Percentiles rank a stretch among this genome's conserved stretches.
Conservation (phyloP, 495 filamentous ascomycete species). For the Trichoderma virens region DNA sequence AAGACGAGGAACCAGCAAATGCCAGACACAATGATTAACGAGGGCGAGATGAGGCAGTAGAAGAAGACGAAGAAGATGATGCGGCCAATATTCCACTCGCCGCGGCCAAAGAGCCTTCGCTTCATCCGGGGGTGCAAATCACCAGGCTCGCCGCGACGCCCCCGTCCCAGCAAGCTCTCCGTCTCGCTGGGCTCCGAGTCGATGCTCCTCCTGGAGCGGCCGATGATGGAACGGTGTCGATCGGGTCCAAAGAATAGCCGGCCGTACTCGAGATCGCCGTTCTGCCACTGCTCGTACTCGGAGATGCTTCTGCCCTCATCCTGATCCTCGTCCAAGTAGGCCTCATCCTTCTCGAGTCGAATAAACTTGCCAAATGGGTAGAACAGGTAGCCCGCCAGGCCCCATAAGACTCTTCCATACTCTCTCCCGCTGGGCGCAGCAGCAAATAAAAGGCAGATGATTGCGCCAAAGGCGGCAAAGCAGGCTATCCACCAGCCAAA, state of each 20-base stretch:
- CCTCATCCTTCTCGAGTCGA: slow-evolving; percentile 83
- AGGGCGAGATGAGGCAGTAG: slow-evolving; percentile 87
- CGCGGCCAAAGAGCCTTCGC: slow-evolving; percentile 85
- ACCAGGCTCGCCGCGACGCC: slow-evolving; percentile 24
- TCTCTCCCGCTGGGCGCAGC: slow-evolving; percentile 72
- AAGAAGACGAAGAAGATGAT: slow-evolving; percentile 97
- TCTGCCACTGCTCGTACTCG: slow-evolving; percentile 99
- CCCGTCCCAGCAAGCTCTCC: slow-evolving; percentile 78
- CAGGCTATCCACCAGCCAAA: slow-evolving; percentile 98
- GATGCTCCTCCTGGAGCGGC: slow-evolving; percentile 79
- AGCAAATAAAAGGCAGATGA: slow-evolving; percentile 71
- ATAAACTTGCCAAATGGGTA: slow-evolving; percentile 98
- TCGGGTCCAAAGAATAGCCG: slow-evolving; percentile 89
- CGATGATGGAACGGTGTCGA: slow-evolving; percentile 71
- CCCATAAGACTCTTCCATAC: slow-evolving; percentile 80
- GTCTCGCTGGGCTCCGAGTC: slow-evolving; percentile 78
- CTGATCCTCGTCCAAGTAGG: slow-evolving; percentile 91
- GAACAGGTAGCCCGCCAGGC: slow-evolving; percentile 77
- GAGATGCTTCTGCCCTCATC: slow-evolving; percentile 99
- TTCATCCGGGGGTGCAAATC: slow-evolving; percentile 57
- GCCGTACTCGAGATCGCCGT: slow-evolving; percentile 90
- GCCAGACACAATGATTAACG: slow-evolving; percentile 73
- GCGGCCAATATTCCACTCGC: slow-evolving; percentile 88
- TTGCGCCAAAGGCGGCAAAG: slow-evolving; percentile 61
- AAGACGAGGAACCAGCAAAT: slow-evolving; percentile 97